Evolutionary conservation across 805 yeast genomes (phyloP), one percentile per base, ranked within the genome.

Genomic region (Zygotorulaspora chibaensis): DNA sequence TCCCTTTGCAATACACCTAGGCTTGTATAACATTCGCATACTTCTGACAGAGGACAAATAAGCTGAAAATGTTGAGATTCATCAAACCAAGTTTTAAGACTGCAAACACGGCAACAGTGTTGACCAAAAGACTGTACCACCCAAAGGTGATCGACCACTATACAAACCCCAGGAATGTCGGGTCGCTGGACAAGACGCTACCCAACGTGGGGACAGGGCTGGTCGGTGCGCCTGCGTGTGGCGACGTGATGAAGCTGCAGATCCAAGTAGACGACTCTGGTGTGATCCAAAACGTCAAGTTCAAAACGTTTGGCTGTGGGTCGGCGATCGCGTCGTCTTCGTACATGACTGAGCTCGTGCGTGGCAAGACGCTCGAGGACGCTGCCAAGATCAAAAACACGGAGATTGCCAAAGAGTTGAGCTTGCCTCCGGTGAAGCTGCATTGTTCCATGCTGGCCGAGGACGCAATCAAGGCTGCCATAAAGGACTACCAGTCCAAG

Each of bases 191-290:
- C 69, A 89, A 90, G 69, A 75, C 74, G 44, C 77, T 79, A 48
- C 61, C 70, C 13, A 79, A 81, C 55, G 97, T 93, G 10, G 99
- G 99, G 36, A 93, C 98, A 1, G 99, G 99, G 1, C 76, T 93
- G 37, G 99, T 93, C 12, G 99, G 99, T 46, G 98, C 99, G 0
- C 98, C 99, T 45, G 99, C 99, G 0, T 93, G 99, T 72, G 99
- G 99, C 45, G 99, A 93, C 72, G 99, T 93, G 37, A 93, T 93
- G 96, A 84, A 95, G 71, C 76, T 93, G 54, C 98, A 93, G 68
- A 93, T 93, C 61, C 81, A 90, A 65, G 99, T 93, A 8, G 83
- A 84, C 54, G 97, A 90, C 59, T 82, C 77, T 46, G 99, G 99
- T 1, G 75, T 87, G 43, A 93, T 93, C 57, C 81, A 87, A 66